phyloP scores from a whole-genome alignment of 2,329 filamentous ascomycete species.

The Aspergillus vadensis region DNA sequence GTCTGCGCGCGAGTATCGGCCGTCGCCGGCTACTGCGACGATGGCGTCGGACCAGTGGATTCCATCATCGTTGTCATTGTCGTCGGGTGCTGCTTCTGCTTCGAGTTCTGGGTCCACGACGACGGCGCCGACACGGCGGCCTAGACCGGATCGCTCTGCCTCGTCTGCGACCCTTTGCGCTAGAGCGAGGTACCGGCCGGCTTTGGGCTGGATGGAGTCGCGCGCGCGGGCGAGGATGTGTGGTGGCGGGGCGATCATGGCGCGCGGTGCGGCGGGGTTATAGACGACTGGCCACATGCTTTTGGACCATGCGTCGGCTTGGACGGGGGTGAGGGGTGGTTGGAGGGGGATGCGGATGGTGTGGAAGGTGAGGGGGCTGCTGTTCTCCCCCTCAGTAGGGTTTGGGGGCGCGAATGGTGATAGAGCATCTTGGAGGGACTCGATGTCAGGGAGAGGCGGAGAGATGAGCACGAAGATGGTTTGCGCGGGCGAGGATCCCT shows the following conservation, averaged over 20 bases:
- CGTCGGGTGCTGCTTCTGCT: conserved; percentile 15
- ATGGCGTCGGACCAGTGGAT: conserved; percentile 38
- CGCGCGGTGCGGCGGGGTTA: conserved; percentile 48
- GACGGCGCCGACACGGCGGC: conserved; percentile 47
- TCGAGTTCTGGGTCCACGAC: conserved; percentile 47
- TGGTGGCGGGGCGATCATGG: conserved; percentile 45
- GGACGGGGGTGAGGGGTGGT: conserved; percentile 42
- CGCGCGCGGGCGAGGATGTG: conserved; percentile 38
- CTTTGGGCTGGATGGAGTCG: conserved; percentile 39
- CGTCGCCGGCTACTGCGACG: conserved; percentile 49
- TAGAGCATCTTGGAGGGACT: conserved; percentile 38
- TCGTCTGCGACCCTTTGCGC: conserved; percentile 44
- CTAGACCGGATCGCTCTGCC: conserved; percentile 38
- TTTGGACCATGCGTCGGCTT: conserved; percentile 46
- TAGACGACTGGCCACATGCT: conserved; percentile 48
- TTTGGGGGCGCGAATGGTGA: conserved; percentile 36
- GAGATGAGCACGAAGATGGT: conserved; percentile 47
- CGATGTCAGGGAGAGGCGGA: conserved; percentile 42
- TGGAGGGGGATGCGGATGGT: conserved; percentile 42
- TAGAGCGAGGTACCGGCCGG: conserved; percentile 44
- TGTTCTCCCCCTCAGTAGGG: background rate
- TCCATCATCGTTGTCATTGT: conserved; percentile 7
- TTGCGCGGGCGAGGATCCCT: conserved; percentile 22
- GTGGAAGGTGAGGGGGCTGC: conserved; percentile 28
- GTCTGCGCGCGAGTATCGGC: conserved; percentile 39